These are phyloP conservation scores for Claviceps sp. DNA, from an alignment of 2,329 filamentous ascomycete genomes.

Conservation along the genomic window DNA sequence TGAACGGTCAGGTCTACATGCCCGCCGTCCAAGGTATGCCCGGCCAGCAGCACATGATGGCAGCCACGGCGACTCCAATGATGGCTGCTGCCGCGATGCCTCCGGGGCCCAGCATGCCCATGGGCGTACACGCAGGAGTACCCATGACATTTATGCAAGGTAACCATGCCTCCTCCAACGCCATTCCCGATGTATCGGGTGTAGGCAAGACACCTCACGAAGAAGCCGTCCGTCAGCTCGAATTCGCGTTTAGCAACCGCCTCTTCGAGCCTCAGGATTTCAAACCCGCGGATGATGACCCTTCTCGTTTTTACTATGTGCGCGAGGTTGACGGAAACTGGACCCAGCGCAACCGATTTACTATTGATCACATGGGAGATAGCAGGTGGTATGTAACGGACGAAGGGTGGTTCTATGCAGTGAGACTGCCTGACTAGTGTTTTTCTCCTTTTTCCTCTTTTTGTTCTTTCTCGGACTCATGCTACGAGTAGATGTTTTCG, in stretches of 20 bases:
- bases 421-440: conserved; percentile 31
- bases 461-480: background rate
- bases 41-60: conserved; percentile 10
- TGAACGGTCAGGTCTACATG: conserved; percentile 17
- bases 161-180: conserved; percentile 15
- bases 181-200: conserved; percentile 35
- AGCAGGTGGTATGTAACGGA: conserved; percentile 46
- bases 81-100: conserved; percentile 10
- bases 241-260: conserved; percentile 35
- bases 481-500: background rate
- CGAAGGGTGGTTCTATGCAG: conserved; percentile 47
- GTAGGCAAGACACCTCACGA: conserved; percentile 38
- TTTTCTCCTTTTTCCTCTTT: background rate
- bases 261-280: conserved; percentile 47
- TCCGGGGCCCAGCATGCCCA: conserved; percentile 11
- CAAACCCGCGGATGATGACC: conserved; percentile 47
- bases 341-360: conserved; percentile 44
- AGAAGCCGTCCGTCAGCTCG: conserved; percentile 30
- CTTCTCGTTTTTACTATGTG: conserved; percentile 46
- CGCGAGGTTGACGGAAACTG: conserved; percentile 48
- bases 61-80: conserved; percentile 7
- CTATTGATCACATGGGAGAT: conserved; percentile 44
- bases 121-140: conserved; percentile 10
- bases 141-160: conserved; percentile 25
- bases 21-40: conserved; percentile 10